phyloP scores from a whole-genome alignment of 2,329 filamentous ascomycete species.

The Graphilbum fragrans region DNA sequence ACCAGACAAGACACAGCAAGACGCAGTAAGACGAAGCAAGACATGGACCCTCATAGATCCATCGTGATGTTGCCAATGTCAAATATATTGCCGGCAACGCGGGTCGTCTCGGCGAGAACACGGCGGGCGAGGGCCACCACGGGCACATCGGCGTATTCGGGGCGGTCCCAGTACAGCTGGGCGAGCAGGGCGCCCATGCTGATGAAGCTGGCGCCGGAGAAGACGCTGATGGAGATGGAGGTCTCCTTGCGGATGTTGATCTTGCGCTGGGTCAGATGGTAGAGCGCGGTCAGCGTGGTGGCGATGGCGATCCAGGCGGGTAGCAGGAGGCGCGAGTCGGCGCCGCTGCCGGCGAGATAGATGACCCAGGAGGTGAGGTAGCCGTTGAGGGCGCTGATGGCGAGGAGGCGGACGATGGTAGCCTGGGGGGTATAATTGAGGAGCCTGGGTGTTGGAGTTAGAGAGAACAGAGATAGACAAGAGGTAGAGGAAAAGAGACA shows the following conservation, averaged over 20 bases:
- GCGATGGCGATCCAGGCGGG: constrained; percentile 71
- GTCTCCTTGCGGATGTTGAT: constrained; percentile 73
- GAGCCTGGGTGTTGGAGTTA: constrained; percentile 50
- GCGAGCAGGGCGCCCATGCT: constrained; percentile 59
- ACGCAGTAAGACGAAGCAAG: not conserved
- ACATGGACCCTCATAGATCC: constrained; percentile 5
- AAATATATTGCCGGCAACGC: constrained; percentile 9
- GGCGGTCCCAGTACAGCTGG: constrained; percentile 51
- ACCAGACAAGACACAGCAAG: not conserved
- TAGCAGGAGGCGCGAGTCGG: constrained; percentile 58
- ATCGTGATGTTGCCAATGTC: constrained; percentile 12
- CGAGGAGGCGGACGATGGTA: constrained; percentile 67
- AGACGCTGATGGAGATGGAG: constrained; percentile 63
- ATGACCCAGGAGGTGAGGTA: constrained; percentile 64
- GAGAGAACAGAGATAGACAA: constrained; percentile 1
- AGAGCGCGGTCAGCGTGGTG: constrained; percentile 59
- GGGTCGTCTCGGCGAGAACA: constrained; percentile 5
- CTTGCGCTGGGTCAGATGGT: constrained; percentile 66
- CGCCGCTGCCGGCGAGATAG: constrained; percentile 55
- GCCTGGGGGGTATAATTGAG: constrained; percentile 74
- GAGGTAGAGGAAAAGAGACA: not conserved
- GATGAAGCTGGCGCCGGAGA: constrained; percentile 64
- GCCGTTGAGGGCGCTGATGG: constrained; percentile 61
- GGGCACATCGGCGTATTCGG: constrained; percentile 49
- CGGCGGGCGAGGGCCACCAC: constrained; percentile 30